Percentiles rank a stretch among this genome's conserved stretches.
Evolutionary conservation across 2,329 filamentous ascomycete species (phyloP).

Genomic region (Achaetomium macrosporum): DNA sequence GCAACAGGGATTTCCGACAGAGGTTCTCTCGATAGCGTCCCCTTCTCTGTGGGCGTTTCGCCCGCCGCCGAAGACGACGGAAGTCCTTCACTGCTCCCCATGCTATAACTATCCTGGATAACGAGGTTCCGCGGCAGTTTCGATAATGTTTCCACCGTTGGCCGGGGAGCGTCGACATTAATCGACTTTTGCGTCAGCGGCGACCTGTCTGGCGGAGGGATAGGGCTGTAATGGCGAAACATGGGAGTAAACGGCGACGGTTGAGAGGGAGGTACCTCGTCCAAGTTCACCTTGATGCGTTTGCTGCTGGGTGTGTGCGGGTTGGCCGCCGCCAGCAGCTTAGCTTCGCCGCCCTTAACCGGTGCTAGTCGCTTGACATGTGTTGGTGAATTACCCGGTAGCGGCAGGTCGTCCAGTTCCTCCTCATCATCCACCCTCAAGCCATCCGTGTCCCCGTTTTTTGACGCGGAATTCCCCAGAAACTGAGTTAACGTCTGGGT

Average conservation of each 20-base stretch:
- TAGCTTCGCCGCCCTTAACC: conserved; percentile 6
- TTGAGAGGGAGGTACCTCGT: conserved; percentile 43
- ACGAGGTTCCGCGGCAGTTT: conserved; percentile 32
- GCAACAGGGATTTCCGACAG: conserved; percentile 21
- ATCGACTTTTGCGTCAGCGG: conserved; percentile 35
- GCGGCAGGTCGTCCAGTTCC: conserved; percentile 14
- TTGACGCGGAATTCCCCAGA: conserved; percentile 18
- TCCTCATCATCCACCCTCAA: conserved; percentile 24
- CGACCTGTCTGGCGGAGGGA: conserved; percentile 27
- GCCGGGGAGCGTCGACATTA: conserved; percentile 25
- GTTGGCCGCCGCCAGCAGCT: conserved; percentile 28
- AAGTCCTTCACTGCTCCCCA: conserved; percentile 23
- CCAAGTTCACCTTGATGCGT: conserved; percentile 33
- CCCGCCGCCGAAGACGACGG: conserved; percentile 9
- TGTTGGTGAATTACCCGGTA: neutral
- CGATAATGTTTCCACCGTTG: conserved; percentile 19
- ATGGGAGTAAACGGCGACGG: conserved; percentile 38
- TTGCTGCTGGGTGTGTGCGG: conserved; percentile 38
- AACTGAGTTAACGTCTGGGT: conserved; percentile 34
- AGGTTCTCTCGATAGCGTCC: conserved; percentile 11
- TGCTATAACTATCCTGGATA: conserved; percentile 42
- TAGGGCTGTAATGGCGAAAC: conserved; percentile 36
- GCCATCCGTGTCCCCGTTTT: conserved; percentile 9
- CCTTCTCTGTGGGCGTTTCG: conserved; percentile 17
- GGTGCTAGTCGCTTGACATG: neutral